Base-by-base conservation (phyloP, 306 rosid species). In the Cicer bijugum region DNA sequence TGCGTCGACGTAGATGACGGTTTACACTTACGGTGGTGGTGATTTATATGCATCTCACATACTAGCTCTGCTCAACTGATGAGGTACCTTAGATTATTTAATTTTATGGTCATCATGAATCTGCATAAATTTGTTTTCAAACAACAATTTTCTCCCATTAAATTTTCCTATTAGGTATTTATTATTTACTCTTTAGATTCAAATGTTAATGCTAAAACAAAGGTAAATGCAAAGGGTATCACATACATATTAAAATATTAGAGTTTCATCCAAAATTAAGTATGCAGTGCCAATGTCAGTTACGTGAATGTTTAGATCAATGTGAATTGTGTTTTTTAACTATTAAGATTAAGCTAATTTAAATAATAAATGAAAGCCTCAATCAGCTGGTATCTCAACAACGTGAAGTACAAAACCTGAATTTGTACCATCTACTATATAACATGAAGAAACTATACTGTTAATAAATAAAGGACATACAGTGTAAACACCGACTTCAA, bases 401-500 rank as follows among this genome's bases (percentile, higher is more conserved):
- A 28, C 23, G 53, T 65, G 17, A 40, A 52, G 71, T 38, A 35
- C 8, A 43, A 47, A 46, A 64, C n/a, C 9, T 8, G 33, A 76
- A 44, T 47, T 42, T 56, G 56, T 45, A 79, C 56, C 8, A 12
- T 52, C 19, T 43, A 45, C 61, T 16, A 23, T n/a, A 38, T 16
- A 77, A 82, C 52, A 70, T 53, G 71, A 73, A 51, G 35, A 72
- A 74, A 67, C 12, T 20, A 47, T 8, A 44, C 11, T 37, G 59
- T 19, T 52, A 19, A 19, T 42, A 70, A 73, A 73, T 51, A 42
- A 75, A 45, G 52, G 12, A 71, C 89, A 43, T 84, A 94, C 98
- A 2, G 97, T 91, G 79, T 91, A 91, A 84, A 94, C 90, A 37
- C 98, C 97, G 74, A 94, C 91, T 91, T 94, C 98, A 80, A 94